Evolutionary conservation across 2,329 filamentous ascomycete genomes (phyloP), one percentile per base, ranked within the genome.

Genomic region (Penicillium sclerotigenum): DNA sequence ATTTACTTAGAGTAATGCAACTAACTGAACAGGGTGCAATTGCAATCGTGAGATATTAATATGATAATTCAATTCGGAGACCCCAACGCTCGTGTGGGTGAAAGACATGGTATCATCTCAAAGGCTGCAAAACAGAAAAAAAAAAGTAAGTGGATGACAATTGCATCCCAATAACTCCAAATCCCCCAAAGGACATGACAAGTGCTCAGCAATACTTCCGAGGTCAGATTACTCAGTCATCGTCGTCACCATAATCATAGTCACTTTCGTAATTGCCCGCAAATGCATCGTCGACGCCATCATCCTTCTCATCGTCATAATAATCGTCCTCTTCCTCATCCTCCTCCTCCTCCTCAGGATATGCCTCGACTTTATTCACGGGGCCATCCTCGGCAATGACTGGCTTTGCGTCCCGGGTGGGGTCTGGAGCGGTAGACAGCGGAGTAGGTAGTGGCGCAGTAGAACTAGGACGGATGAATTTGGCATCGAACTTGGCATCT

Each of bases 201-300:
- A 18, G 36, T 42, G 29, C 28, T 31, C 18, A 34, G 18, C 1
- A n/a, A 5, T 6, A 20, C 13, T 49, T 14, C 26, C 5, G 11
- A 48, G 40, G n/a, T 18, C 22, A 31, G 8, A 5, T 18, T 20
- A 11, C 20, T 57, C 48, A 64, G 53, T 68, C 64, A 41, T 65
- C 53, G 11, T 56, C 47, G n/a, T 56, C 53, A 13, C 40, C 47
- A 13, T 45, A 65, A 28, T 65, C 61, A 49, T 69, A 65, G 31
- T 67, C 66, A 51, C 63, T 63, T 7, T 62, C 65, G 20, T 70
- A 71, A 31, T 62, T 62, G 2, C 68, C 68, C 16, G 67, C 65
- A 62, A 71, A 68, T 4, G 53, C 72, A 37, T 66, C 71, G 7
- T 75, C 69, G 33, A 75, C 43, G 18, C 66, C 67, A 52, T 71